These are phyloP conservation scores for Taphrina deformans DNA, from an alignment of 1,139 yeast genomes.

Conservation along the genomic window DNA sequence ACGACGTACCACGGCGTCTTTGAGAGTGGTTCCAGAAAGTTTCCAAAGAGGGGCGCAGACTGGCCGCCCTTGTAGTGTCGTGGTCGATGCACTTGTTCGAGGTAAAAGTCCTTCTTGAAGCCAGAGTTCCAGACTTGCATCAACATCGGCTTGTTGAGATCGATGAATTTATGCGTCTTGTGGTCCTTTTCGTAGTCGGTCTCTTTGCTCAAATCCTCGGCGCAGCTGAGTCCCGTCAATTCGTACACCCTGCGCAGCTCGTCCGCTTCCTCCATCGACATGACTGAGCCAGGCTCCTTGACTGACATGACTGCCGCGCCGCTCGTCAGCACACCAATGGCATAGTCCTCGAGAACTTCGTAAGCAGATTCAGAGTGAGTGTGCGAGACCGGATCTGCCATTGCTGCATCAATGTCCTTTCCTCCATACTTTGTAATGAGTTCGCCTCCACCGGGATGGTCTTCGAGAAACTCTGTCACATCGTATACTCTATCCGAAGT, in stretches of 20 bases:
- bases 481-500: constrained; percentile 51
- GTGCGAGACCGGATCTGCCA: constrained; percentile 70
- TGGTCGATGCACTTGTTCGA: constrained; percentile 96
- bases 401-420: constrained; percentile 72
- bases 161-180: constrained; percentile 78
- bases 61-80: constrained; percentile 82
- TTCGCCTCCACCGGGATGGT: constrained; percentile 65
- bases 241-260: constrained; percentile 53
- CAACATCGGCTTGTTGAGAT: constrained; percentile 75
- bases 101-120: constrained; percentile 81
- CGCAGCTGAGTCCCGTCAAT: constrained; percentile 52
- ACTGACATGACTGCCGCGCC: constrained; percentile 28
- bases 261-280: constrained; percentile 44
- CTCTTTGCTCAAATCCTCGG: constrained; percentile 67
- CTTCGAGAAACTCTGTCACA: constrained; percentile 51
- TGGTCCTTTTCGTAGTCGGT: constrained; percentile 76
- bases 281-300: constrained; percentile 10
- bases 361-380: constrained; percentile 83
- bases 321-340: constrained; percentile 64
- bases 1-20: constrained; percentile 78
- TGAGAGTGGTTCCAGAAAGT: constrained; percentile 68
- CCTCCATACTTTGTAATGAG: constrained; percentile 76
- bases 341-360: constrained; percentile 75
- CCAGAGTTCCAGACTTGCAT: constrained; percentile 72
- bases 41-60: constrained; percentile 83